A percentile compares a stretch with the other conserved stretches of the same genome.
phyloP scores from a whole-genome alignment of 148 eudicot genomes.

The Camellia sinensis region DNA sequence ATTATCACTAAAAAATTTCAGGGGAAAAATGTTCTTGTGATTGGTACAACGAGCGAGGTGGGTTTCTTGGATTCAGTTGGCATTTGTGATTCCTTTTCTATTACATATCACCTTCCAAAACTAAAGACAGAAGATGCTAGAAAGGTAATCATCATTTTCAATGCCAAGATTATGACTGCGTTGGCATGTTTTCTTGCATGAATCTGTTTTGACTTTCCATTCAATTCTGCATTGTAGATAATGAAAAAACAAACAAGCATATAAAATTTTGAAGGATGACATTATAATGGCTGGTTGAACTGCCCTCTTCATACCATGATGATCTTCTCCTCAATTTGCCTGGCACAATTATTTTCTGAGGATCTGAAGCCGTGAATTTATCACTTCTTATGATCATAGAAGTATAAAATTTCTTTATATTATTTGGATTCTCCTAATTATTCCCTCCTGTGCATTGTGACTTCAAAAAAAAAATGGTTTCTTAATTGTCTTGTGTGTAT shows the following conservation, averaged over 20 bases:
- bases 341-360: neutral
- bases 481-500: neutral
- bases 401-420: neutral
- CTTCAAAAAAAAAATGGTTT: neutral
- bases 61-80: constrained; percentile 84
- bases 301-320: neutral
- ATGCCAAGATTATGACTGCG: neutral
- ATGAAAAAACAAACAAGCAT: neutral
- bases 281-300: neutral
- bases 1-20: constrained; percentile 15
- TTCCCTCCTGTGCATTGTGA: neutral
- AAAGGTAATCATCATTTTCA: constrained; percentile 43
- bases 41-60: constrained; percentile 95
- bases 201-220: neutral
- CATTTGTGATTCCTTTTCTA: constrained; percentile 77
- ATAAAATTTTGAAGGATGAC: neutral
- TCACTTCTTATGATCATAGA: too few species aligned
- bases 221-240: neutral
- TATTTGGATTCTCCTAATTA: neutral
- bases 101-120: constrained; percentile 80
- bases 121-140: constrained; percentile 78
- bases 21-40: constrained; percentile 88
- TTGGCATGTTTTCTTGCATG: neutral
- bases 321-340: neutral
- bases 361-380: neutral